phyloP scores from a whole-genome alignment of 208 protist genomes.

The Leishmania turanica region DNA sequence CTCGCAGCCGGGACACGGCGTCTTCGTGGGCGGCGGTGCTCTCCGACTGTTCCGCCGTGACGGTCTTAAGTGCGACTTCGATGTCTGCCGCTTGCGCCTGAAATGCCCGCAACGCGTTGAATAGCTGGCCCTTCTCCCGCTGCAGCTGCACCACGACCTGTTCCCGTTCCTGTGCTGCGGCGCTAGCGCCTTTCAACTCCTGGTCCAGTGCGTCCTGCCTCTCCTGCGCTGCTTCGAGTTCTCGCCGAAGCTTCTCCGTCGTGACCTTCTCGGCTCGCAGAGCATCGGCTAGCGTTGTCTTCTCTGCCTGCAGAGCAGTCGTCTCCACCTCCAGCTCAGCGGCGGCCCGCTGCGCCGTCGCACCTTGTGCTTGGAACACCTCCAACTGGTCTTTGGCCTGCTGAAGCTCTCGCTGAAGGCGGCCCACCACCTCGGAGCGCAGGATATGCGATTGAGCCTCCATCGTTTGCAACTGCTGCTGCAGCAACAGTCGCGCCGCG shows the following conservation, averaged over 20 bases:
- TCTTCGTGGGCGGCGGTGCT: not conserved
- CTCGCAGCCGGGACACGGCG: constrained; percentile 8
- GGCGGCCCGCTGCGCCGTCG: constrained; percentile 11
- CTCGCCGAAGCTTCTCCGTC: constrained; percentile 4
- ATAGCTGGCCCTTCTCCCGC: constrained; percentile 28
- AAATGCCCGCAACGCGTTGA: constrained; percentile 17
- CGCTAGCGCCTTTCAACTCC: not conserved
- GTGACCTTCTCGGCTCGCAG: constrained; percentile 7
- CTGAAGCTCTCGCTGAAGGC: constrained; percentile 19
- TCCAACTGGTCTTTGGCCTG: constrained; percentile 5
- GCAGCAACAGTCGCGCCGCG: constrained; percentile 19
- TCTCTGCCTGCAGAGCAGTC: constrained; percentile 6
- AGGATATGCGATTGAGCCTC: constrained; percentile 29
- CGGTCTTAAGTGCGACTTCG: constrained; percentile 11
- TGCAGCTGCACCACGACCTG: constrained; percentile 25
- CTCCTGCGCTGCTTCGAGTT: constrained; percentile 18
- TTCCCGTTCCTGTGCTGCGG: constrained; percentile 7
- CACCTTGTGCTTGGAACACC: constrained; percentile 8
- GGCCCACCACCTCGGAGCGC: constrained; percentile 24
- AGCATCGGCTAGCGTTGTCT: not conserved
- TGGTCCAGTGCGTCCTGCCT: constrained; percentile 3
- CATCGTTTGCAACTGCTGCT: constrained; percentile 19
- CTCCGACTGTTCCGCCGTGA: constrained; percentile 14
- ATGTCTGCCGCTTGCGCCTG: constrained; percentile 21
- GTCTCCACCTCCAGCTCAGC: constrained; percentile 5